Percentiles rank a stretch among this genome's conserved stretches.
These are phyloP conservation scores for Remersonia thermophila DNA, from an alignment of 2,329 filamentous ascomycete species.

Conservation along the genomic window DNA sequence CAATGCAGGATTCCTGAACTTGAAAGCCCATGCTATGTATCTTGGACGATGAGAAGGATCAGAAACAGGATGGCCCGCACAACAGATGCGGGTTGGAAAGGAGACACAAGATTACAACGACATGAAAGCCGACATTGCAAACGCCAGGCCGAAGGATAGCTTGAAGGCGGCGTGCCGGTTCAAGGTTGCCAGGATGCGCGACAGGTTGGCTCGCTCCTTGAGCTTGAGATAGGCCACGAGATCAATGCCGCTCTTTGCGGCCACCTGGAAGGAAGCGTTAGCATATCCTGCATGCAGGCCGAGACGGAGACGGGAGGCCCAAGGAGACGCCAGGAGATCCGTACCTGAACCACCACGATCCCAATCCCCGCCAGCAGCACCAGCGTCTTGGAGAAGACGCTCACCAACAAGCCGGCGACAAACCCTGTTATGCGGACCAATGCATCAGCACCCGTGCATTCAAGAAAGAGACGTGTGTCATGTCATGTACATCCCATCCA, in stretches of 20 bases:
- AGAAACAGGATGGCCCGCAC: too few species aligned
- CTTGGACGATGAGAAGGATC: too few species aligned
- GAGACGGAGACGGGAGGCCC: not conserved
- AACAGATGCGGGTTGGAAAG: too few species aligned
- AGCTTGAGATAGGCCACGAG: conserved; percentile 26
- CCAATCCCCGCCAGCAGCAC: conserved; percentile 54
- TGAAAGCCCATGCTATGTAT: conserved; percentile 1
- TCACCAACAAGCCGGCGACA: conserved; percentile 50
- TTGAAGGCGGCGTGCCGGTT: conserved; percentile 52
- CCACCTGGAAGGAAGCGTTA: conserved; percentile 23
- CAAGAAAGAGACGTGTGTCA: too few species aligned
- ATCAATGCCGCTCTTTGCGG: conserved; percentile 31
- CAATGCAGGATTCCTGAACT: too few species aligned
- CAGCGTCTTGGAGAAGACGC: conserved; percentile 58
- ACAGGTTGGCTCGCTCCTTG: conserved; percentile 25
- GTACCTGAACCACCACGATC: conserved; percentile 51
- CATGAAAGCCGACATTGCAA: conserved; percentile 56
- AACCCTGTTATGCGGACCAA: conserved; percentile 47
- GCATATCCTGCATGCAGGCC: conserved; percentile 1
- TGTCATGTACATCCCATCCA: not conserved
- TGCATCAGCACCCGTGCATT: too few species aligned
- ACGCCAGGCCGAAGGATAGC: conserved; percentile 58
- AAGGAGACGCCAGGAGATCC: conserved; percentile 8
- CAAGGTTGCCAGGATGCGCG: conserved; percentile 35
- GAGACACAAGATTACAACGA: conserved; percentile 23